phyloP scores from a whole-genome alignment of 2,329 filamentous ascomycete species.

The Neurospora sp. region DNA sequence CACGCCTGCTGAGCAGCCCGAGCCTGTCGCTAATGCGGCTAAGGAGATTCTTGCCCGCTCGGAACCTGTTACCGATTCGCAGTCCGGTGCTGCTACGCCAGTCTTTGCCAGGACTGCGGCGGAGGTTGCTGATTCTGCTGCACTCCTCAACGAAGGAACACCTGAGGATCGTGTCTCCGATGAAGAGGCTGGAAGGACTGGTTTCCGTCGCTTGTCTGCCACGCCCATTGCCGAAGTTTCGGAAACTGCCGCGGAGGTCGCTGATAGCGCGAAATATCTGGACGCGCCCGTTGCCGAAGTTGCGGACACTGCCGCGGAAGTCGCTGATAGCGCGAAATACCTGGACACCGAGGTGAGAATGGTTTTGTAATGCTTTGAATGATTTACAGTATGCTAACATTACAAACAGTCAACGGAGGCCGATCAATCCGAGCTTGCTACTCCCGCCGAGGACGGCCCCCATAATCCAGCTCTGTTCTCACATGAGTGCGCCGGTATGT shows the following conservation, averaged over 20 bases:
- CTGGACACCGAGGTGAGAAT: slow-evolving; percentile 11
- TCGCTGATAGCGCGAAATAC: background rate
- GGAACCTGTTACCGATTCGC: slow-evolving; percentile 5
- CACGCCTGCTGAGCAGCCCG: background rate
- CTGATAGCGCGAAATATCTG: slow-evolving; percentile 28
- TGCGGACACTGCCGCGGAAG: background rate
- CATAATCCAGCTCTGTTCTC: slow-evolving; percentile 33
- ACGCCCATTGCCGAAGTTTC: slow-evolving; percentile 33
- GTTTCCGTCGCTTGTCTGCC: slow-evolving; percentile 24
- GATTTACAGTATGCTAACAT: background rate
- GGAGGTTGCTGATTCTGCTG: slow-evolving; percentile 27
- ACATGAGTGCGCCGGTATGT: slow-evolving; percentile 36
- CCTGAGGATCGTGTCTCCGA: slow-evolving; percentile 24
- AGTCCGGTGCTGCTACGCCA: slow-evolving; percentile 19
- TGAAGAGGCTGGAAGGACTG: slow-evolving; percentile 22
- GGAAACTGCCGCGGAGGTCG: slow-evolving; percentile 30
- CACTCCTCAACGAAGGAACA: slow-evolving; percentile 20
- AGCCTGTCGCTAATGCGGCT: slow-evolving; percentile 8
- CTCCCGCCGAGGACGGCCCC: slow-evolving; percentile 6
- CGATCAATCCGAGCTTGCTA: slow-evolving; percentile 7
- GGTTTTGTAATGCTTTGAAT: background rate
- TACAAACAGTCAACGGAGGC: slow-evolving; percentile 1
- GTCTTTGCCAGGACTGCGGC: slow-evolving; percentile 20
- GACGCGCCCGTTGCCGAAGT: slow-evolving; percentile 17
- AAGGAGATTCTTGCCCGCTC: slow-evolving; percentile 5